These are phyloP conservation scores for Acorus gramineus DNA, from an alignment of 106 monocot genomes.

Conservation along the genomic window DNA sequence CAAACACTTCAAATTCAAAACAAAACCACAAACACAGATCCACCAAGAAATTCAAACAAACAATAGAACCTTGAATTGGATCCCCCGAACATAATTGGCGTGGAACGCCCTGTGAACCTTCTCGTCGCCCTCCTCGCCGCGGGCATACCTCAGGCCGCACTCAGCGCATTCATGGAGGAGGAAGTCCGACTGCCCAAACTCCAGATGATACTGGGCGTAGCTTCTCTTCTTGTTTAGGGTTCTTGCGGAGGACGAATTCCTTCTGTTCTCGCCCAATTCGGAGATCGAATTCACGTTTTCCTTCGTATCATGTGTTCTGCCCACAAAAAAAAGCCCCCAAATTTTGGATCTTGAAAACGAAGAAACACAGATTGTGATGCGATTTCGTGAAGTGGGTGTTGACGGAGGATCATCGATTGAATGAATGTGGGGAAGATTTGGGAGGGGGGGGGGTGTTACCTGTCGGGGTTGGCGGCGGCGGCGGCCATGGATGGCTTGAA, in stretches of 20 bases:
- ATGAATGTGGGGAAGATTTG: too few relatives aligned
- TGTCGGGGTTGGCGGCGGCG: not conserved
- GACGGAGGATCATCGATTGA: too few relatives aligned
- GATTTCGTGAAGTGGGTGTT: too few relatives aligned
- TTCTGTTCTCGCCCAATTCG: too few relatives aligned
- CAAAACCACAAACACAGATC: not conserved
- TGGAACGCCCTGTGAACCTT: constrained; percentile 63
- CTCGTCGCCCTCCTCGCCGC: constrained; percentile 71
- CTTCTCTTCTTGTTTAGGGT: constrained; percentile 14
- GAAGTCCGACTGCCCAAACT: constrained; percentile 24
- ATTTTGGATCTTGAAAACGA: too few relatives aligned
- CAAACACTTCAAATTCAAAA: constrained; percentile 1
- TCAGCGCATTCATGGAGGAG: constrained; percentile 39
- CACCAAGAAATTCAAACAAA: not conserved
- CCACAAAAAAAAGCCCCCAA: too few relatives aligned
- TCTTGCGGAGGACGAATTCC: too few relatives aligned
- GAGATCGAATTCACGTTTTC: too few relatives aligned
- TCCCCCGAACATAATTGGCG: constrained; percentile 51
- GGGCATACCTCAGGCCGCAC: constrained; percentile 61
- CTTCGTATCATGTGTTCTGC: too few relatives aligned
- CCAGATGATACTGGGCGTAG: constrained; percentile 20
- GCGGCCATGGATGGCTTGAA: constrained; percentile 8
- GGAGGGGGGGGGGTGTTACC: not conserved
- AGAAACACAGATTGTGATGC: too few relatives aligned
- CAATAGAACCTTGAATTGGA: constrained; percentile 58